These are phyloP conservation scores for Aspergillus ustus DNA, from an alignment of 2,329 filamentous ascomycete species.

Conservation along the genomic window DNA sequence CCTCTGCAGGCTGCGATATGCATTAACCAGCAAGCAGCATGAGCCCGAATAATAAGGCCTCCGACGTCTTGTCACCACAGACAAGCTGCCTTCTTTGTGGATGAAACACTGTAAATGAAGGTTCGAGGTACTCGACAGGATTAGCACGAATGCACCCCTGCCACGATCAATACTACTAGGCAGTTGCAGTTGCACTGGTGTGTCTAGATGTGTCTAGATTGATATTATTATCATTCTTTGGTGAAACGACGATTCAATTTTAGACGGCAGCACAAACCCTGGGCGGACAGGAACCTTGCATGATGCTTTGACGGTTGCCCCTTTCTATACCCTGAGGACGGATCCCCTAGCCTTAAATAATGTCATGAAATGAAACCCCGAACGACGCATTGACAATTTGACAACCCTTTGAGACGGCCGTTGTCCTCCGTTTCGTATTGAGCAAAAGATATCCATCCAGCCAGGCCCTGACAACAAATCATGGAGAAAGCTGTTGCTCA, in stretches of 20 bases:
- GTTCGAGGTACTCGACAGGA: neutral
- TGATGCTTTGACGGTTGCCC: neutral
- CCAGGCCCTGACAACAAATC: neutral
- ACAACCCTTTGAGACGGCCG: neutral
- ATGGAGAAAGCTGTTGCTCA: neutral
- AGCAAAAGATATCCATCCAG: neutral
- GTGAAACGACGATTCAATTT: conserved; percentile 6
- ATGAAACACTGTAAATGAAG: neutral
- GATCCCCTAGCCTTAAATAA: neutral
- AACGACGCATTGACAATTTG: conserved; percentile 5
- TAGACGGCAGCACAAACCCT: neutral
- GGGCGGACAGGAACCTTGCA: neutral
- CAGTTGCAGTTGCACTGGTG: neutral
- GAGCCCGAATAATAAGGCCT: neutral
- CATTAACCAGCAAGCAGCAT: neutral
- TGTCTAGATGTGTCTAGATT: neutral
- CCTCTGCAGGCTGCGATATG: neutral
- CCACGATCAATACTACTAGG: neutral
- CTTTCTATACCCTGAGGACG: neutral
- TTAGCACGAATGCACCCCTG: neutral
- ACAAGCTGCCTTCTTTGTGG: neutral
- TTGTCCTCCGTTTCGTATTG: conserved; percentile 4
- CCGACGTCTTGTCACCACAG: neutral
- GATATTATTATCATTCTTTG: neutral
- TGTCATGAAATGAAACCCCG: conserved; percentile 5